These are phyloP conservation scores for Podospora pseudopauciseta DNA, from an alignment of 495 filamentous ascomycete genomes.

Conservation along the genomic window DNA sequence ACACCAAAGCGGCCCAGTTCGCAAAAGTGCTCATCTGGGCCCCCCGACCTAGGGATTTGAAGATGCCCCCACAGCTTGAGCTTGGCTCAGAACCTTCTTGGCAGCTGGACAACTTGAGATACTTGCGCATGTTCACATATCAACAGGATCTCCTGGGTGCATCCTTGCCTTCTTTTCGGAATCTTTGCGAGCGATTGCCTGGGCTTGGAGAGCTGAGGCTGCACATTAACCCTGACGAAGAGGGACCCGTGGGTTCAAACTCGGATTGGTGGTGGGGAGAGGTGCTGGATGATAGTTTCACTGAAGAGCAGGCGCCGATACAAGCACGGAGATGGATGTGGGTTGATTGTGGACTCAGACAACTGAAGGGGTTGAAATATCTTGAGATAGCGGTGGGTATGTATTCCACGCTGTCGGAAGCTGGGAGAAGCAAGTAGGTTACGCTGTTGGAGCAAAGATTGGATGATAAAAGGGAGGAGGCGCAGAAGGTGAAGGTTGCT, in stretches of 20 bases:
- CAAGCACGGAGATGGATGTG: not conserved
- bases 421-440: slow-evolving; percentile 2
- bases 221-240: not conserved
- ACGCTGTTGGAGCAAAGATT: slow-evolving; percentile 22
- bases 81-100: slow-evolving; percentile 14
- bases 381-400: no score
- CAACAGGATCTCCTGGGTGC: slow-evolving; percentile 17
- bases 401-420: no score
- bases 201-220: slow-evolving; percentile 27
- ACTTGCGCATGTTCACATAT: slow-evolving; percentile 29
- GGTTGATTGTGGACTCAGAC: slow-evolving; percentile 11
- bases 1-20: no score
- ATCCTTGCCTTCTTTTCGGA: not conserved
- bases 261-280: not conserved
- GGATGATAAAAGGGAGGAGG: slow-evolving; percentile 1
- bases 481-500: slow-evolving; percentile 9
- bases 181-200: slow-evolving; percentile 28
- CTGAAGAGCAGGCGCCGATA: slow-evolving; percentile 2
- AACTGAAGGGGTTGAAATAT: not conserved
- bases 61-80: no score
- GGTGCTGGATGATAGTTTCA: not conserved
- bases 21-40: no score
- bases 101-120: slow-evolving; percentile 36
- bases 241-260: no score
- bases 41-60: no score